Evolutionary conservation across 305 asterid genomes (phyloP).

Genomic region (Fraxinus greggii): DNA sequence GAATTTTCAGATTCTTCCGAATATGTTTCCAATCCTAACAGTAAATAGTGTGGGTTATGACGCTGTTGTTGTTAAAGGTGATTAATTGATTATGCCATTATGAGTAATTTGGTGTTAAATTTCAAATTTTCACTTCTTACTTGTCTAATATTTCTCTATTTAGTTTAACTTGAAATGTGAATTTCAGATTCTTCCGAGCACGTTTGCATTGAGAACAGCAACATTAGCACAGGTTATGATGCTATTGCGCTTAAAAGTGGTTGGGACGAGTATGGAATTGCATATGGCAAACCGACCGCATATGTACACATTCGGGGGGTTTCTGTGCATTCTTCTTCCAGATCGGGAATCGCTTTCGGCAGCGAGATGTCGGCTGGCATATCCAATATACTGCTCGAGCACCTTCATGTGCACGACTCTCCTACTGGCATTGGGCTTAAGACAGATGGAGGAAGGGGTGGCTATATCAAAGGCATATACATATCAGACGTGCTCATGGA

Average conservation of each 20-base stretch:
- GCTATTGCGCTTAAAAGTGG: constrained; percentile 84
- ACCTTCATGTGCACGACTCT: constrained; percentile 49
- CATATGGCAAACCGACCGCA: constrained; percentile 55
- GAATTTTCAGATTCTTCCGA: constrained; percentile 72
- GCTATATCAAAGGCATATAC: constrained; percentile 55
- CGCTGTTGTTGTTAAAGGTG: constrained; percentile 71
- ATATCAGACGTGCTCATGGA: constrained; percentile 51
- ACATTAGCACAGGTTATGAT: constrained; percentile 75
- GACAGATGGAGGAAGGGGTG: constrained; percentile 79
- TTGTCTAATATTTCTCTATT: not conserved
- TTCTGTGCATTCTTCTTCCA: constrained; percentile 52
- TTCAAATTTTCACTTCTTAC: not conserved
- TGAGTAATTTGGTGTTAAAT: not conserved
- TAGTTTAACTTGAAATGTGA: not conserved
- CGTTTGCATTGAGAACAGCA: constrained; percentile 91
- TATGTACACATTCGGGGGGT: constrained; percentile 55
- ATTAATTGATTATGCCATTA: constrained; percentile 27
- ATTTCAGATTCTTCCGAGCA: constrained; percentile 78
- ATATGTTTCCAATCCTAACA: constrained; percentile 69
- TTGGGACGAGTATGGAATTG: constrained; percentile 93
- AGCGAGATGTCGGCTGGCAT: constrained; percentile 99
- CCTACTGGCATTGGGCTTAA: constrained; percentile 56
- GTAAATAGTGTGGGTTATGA: constrained; percentile 74
- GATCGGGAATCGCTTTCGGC: constrained; percentile 82
- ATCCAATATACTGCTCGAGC: constrained; percentile 59